A percentile compares a stretch with the other conserved stretches of the same genome.
phyloP scores from a whole-genome alignment of 345 rosid species.

The Dovyalis caffra region DNA sequence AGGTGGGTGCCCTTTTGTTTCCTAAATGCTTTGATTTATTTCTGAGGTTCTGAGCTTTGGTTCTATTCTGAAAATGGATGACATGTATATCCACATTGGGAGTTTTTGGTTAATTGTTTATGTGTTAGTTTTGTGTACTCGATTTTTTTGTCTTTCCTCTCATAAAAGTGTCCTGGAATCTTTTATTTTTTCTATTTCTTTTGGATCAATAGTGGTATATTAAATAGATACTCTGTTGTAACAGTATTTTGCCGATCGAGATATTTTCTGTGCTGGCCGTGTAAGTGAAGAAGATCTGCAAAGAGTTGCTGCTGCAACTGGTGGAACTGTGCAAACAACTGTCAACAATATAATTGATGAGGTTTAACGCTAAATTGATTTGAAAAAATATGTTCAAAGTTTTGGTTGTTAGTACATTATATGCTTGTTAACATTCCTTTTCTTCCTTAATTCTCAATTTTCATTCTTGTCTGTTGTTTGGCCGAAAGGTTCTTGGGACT shows the following conservation, averaged over 20 bases:
- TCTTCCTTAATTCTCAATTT: background rate
- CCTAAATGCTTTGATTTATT: background rate
- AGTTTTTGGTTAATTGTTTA: background rate
- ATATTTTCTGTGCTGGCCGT: constrained; percentile 99
- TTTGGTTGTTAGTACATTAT: background rate
- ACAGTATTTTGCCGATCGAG: constrained; percentile 99
- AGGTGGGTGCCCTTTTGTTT: constrained; percentile 44
- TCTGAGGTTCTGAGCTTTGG: background rate
- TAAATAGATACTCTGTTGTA: constrained; percentile 6
- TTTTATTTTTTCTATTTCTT: background rate
- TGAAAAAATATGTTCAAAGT: background rate
- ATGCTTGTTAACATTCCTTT: background rate
- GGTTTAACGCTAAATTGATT: constrained; percentile 33
- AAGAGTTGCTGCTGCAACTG: constrained; percentile 94
- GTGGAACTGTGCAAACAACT: constrained; percentile 96
- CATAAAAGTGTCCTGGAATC: background rate
- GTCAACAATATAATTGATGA: constrained; percentile 89
- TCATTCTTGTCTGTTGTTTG: constrained; percentile 3
- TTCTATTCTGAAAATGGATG: background rate
- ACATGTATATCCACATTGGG: background rate
- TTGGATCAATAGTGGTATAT: background rate
- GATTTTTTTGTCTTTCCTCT: background rate
- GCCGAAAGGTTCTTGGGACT: constrained; percentile 83
- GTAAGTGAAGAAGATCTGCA: constrained; percentile 92
- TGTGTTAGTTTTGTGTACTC: background rate